Evolutionary conservation across 1,284 basidiomycete genomes (phyloP).

Genomic region (Microbotryomycetes sp.): DNA sequence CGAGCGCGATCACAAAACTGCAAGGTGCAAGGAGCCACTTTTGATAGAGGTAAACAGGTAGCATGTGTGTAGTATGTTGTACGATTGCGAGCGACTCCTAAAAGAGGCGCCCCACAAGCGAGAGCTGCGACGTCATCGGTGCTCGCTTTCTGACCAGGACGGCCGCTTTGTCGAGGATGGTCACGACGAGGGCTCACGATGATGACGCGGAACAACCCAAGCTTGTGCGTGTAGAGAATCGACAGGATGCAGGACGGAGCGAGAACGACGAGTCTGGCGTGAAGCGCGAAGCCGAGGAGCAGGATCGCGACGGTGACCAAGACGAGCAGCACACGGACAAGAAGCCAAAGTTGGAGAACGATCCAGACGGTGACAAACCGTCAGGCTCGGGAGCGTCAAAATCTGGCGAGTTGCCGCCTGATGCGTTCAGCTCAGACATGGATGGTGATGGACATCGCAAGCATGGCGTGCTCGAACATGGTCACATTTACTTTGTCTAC

Average conservation of each 20-base stretch:
- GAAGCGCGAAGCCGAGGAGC: slow-evolving; percentile 3
- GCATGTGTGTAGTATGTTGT: not conserved
- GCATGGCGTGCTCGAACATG: slow-evolving; percentile 37
- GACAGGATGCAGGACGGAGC: slow-evolving; percentile 7
- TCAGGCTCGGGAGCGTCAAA: slow-evolving; percentile 7
- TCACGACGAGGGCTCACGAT: slow-evolving; percentile 7
- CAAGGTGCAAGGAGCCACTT: not conserved
- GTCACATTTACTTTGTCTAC: slow-evolving; percentile 58
- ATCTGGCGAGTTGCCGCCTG: slow-evolving; percentile 3
- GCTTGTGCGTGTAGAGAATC: not conserved
- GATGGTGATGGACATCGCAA: slow-evolving; percentile 16
- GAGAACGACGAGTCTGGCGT: slow-evolving; percentile 7
- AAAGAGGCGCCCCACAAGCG: not conserved
- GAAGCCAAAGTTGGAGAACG: not conserved
- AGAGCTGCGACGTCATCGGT: not conserved
- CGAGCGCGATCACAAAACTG: not conserved
- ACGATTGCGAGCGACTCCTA: too few relatives aligned
- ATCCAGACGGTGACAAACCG: slow-evolving; percentile 6
- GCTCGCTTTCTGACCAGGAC: not conserved
- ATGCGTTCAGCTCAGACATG: slow-evolving; percentile 2
- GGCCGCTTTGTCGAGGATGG: slow-evolving; percentile 2
- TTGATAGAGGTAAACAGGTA: not conserved
- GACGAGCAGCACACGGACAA: not conserved
- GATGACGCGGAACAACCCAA: not conserved
- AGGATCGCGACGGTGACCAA: not conserved